Conservation (phyloP, 1,284 basidiomycete species). For the Gymnopus androsaceus region DNA sequence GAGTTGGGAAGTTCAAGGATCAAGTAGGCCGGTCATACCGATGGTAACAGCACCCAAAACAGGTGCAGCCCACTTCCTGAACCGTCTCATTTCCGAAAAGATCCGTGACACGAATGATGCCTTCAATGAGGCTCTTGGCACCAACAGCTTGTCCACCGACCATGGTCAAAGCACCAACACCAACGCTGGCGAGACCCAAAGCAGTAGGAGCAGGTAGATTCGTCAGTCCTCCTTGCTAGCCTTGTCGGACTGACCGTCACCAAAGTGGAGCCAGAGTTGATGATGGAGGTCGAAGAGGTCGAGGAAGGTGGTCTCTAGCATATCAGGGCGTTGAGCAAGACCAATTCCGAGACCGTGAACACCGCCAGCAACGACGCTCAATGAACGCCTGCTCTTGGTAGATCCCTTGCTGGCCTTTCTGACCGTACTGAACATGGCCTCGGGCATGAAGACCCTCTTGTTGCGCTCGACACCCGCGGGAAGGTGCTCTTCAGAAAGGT, state of each 20-base stretch:
- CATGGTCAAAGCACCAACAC: constrained; percentile 87
- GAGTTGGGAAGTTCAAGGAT: constrained; percentile 88
- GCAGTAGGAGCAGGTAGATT: constrained; percentile 62
- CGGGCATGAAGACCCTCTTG: constrained; percentile 87
- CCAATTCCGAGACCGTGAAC: constrained; percentile 75
- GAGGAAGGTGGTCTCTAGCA: constrained; percentile 72
- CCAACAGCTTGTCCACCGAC: constrained; percentile 82
- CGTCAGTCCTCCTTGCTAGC: constrained; percentile 39
- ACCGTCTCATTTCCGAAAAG: constrained; percentile 82
- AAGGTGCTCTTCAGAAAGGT: constrained; percentile 79
- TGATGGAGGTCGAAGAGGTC: constrained; percentile 92
- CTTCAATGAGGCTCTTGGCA: constrained; percentile 76
- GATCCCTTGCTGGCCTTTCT: constrained; percentile 52
- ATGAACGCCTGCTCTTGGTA: constrained; percentile 45
- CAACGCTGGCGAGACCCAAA: constrained; percentile 75
- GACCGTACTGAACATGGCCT: constrained; percentile 87
- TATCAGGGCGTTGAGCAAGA: constrained; percentile 66
- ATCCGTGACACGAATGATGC: constrained; percentile 73
- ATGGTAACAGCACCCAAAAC: constrained; percentile 77
- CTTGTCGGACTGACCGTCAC: constrained; percentile 43
- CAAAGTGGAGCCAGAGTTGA: constrained; percentile 69
- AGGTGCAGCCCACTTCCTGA: constrained; percentile 87
- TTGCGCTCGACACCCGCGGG: constrained; percentile 82
- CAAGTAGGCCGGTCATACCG: constrained; percentile 81
- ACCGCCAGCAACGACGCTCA: constrained; percentile 68